These are phyloP conservation scores for Stagonosporopsis cucurbitacearum DNA, from an alignment of 2,329 filamentous ascomycete species.

Conservation along the genomic window DNA sequence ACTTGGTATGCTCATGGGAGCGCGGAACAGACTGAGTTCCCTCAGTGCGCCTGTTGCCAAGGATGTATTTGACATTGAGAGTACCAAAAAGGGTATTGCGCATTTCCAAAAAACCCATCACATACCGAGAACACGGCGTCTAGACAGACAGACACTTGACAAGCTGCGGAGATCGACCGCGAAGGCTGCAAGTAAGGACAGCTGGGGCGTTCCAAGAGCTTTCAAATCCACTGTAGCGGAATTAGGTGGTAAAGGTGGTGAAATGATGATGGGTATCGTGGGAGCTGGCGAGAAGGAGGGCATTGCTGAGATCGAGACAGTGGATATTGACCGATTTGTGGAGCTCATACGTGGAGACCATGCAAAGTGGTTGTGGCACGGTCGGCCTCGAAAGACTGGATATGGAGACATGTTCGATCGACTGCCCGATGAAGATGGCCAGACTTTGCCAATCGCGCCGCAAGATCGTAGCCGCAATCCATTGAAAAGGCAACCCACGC, in stretches of 20 bases:
- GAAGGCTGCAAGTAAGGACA: slow-evolving; percentile 87
- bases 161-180: slow-evolving; percentile 82
- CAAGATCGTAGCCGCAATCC: slow-evolving; percentile 55
- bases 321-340: slow-evolving; percentile 85
- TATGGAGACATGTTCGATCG: slow-evolving; percentile 50
- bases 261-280: slow-evolving; percentile 95
- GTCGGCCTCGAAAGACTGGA: slow-evolving; percentile 75
- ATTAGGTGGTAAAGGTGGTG: slow-evolving; percentile 89
- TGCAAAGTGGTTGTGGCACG: slow-evolving; percentile 93
- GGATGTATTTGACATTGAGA: slow-evolving; percentile 86
- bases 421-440: slow-evolving; percentile 47
- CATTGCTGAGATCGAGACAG: slow-evolving; percentile 89
- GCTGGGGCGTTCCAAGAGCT: slow-evolving; percentile 89
- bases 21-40: slow-evolving; percentile 85
- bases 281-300: slow-evolving; percentile 82
- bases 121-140: slow-evolving; percentile 74
- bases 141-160: slow-evolving; percentile 84
- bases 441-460: slow-evolving; percentile 64
- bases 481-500: slow-evolving; percentile 59
- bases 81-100: slow-evolving; percentile 81
- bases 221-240: slow-evolving; percentile 96
- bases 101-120: slow-evolving; percentile 92
- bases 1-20: slow-evolving; percentile 86
- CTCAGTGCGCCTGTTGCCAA: slow-evolving; percentile 84
- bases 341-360: slow-evolving; percentile 80